Conservation (phyloP, 148 eudicot genomes). For the Bassia scoparia region DNA sequence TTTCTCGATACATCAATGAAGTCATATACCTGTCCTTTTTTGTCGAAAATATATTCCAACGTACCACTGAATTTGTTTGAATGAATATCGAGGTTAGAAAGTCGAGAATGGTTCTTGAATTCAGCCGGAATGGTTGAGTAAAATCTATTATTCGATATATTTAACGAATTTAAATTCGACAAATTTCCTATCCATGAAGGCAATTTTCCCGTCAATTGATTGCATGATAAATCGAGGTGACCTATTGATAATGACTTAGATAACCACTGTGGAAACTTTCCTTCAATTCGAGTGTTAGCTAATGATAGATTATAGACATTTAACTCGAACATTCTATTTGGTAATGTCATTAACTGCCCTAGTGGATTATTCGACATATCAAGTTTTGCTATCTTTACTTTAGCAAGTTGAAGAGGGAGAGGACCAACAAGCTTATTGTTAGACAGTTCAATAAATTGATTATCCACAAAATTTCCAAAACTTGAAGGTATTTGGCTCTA, state of each 20-base stretch:
- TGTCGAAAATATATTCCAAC: slow-evolving; percentile 34
- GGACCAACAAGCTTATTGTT: slow-evolving; percentile 30
- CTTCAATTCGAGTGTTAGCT: not conserved
- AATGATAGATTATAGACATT: not conserved
- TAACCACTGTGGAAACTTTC: not conserved
- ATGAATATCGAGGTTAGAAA: slow-evolving; percentile 60
- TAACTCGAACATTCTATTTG: not conserved
- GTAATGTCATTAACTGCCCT: not conserved
- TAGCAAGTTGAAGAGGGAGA: not conserved
- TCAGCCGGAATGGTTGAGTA: slow-evolving; percentile 39
- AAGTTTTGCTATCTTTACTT: slow-evolving; percentile 18
- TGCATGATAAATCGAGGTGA: slow-evolving; percentile 37
- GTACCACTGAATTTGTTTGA: slow-evolving; percentile 55
- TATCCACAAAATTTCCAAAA: slow-evolving; percentile 39
- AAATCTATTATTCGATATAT: slow-evolving; percentile 58
- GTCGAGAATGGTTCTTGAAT: slow-evolving; percentile 40
- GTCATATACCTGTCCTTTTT: slow-evolving; percentile 40
- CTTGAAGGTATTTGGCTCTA: slow-evolving; percentile 59
- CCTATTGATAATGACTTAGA: too few relatives aligned
- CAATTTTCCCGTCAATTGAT: slow-evolving; percentile 48
- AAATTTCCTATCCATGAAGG: slow-evolving; percentile 71
- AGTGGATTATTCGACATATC: slow-evolving; percentile 25
- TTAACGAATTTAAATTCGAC: slow-evolving; percentile 48
- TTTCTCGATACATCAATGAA: slow-evolving; percentile 60
- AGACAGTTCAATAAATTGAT: slow-evolving; percentile 46